phyloP scores from a whole-genome alignment of 2,329 filamentous ascomycete genomes.

The Leptosphaerulina australis region DNA sequence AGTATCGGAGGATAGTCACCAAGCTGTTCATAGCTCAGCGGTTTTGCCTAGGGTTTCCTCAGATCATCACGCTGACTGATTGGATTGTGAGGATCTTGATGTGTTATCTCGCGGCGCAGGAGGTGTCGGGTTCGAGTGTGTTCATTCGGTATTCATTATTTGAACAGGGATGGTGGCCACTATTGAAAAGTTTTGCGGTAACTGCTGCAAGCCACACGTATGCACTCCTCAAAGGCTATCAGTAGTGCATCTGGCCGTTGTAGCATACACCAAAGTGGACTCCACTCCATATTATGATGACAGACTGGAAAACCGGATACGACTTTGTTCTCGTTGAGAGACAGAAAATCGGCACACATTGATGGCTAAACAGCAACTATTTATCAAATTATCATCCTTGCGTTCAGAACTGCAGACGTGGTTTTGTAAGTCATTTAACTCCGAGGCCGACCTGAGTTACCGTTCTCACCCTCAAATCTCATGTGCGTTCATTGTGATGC shows the following conservation, averaged over 20 bases:
- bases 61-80: conserved; percentile 70
- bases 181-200: conserved; percentile 3
- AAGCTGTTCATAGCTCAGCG: conserved; percentile 53
- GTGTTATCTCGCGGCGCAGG: conserved; percentile 39
- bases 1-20: conserved; percentile 48
- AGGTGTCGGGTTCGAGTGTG: not conserved
- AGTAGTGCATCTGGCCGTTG: not conserved
- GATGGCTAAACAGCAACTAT: not conserved
- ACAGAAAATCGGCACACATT: not conserved
- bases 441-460: conserved; percentile 3
- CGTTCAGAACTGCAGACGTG: too few species aligned
- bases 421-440: too few species aligned
- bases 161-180: conserved; percentile 9
- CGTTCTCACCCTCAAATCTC: not conserved
- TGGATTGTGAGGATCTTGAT: conserved; percentile 70
- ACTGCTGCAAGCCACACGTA: conserved; percentile 34
- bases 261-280: not conserved
- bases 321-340: not conserved
- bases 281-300: not conserved
- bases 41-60: conserved; percentile 46
- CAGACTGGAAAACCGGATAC: not conserved
- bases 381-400: not conserved
- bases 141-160: not conserved
- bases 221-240: conserved; percentile 37
- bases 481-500: conserved; percentile 13